Conservation (phyloP, 495 filamentous ascomycete genomes). For the Neurospora sp. region DNA sequence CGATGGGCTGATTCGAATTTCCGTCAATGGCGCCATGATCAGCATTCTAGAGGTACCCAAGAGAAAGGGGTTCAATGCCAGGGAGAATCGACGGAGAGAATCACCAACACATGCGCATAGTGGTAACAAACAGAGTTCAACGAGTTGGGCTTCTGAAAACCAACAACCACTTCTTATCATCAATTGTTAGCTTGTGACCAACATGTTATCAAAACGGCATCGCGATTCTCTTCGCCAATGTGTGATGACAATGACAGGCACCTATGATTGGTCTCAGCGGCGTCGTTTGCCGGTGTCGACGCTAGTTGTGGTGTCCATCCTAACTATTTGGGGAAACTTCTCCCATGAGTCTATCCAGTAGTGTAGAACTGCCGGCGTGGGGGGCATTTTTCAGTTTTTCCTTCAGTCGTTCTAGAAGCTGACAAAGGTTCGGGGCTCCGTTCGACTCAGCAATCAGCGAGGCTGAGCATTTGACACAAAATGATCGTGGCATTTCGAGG, state of each 20-base stretch:
- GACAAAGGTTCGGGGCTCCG: not conserved
- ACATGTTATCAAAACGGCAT: not conserved
- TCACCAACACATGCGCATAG: not conserved
- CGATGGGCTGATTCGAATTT: not conserved
- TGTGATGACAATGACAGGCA: not conserved
- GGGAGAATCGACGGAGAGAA: not conserved
- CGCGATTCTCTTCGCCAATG: not conserved
- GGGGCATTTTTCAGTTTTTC: not conserved
- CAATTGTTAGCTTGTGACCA: not conserved
- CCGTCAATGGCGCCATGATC: not conserved
- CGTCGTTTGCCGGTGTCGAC: not conserved
- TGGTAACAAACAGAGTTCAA: not conserved
- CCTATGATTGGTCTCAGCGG: not conserved
- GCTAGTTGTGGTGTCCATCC: not conserved
- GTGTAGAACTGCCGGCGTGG: not conserved
- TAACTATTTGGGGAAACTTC: not conserved
- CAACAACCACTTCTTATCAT: not conserved
- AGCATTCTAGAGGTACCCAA: not conserved
- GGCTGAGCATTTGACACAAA: not conserved
- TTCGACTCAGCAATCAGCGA: not conserved
- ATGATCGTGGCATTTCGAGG: not conserved
- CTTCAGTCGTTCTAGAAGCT: not conserved
- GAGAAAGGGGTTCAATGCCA: not conserved
- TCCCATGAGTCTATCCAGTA: not conserved
- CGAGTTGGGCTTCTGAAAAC: not conserved